Percentiles rank a stretch among this genome's conserved stretches.
These are phyloP conservation scores for Stygiomarasmius scandens DNA, from an alignment of 1,284 basidiomycete genomes.

Conservation along the genomic window DNA sequence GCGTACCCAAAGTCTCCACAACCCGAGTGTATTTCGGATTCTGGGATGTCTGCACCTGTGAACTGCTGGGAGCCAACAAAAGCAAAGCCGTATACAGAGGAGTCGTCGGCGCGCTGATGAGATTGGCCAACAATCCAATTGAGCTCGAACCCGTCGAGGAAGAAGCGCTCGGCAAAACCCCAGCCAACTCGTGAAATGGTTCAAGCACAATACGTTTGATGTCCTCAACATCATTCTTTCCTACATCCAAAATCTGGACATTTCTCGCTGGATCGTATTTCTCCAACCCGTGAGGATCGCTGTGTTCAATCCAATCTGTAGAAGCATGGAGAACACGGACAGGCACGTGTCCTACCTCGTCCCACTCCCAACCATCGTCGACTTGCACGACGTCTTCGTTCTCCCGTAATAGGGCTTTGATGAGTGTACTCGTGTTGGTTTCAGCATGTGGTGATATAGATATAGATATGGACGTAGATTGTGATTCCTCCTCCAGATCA, in stretches of 20 bases:
- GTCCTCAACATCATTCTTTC: slow-evolving; percentile 42
- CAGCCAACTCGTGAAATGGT: slow-evolving; percentile 56
- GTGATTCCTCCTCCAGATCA: not conserved
- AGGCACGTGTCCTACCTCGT: slow-evolving; percentile 42
- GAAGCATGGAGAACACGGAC: slow-evolving; percentile 52
- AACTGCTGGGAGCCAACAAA: slow-evolving; percentile 49
- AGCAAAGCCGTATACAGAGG: slow-evolving; percentile 62
- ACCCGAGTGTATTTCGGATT: not conserved
- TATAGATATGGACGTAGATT: not conserved
- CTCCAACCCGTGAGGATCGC: slow-evolving; percentile 64
- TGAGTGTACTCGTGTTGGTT: not conserved
- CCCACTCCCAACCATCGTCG: slow-evolving; percentile 45
- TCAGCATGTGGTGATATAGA: not conserved
- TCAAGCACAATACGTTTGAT: slow-evolving; percentile 40
- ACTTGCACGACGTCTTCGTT: slow-evolving; percentile 68
- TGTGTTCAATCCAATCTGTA: slow-evolving; percentile 70
- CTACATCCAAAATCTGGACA: slow-evolving; percentile 58
- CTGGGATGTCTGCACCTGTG: not conserved
- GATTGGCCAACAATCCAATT: slow-evolving; percentile 41
- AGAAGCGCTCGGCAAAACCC: slow-evolving; percentile 50
- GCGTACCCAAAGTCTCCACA: slow-evolving; percentile 19
- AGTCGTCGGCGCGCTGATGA: slow-evolving; percentile 55
- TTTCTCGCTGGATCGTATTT: slow-evolving; percentile 64
- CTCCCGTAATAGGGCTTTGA: slow-evolving; percentile 50
- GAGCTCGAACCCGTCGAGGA: slow-evolving; percentile 41